phyloP scores from a whole-genome alignment of 108 stramenopile species.

The Skeletonema grethae region DNA sequence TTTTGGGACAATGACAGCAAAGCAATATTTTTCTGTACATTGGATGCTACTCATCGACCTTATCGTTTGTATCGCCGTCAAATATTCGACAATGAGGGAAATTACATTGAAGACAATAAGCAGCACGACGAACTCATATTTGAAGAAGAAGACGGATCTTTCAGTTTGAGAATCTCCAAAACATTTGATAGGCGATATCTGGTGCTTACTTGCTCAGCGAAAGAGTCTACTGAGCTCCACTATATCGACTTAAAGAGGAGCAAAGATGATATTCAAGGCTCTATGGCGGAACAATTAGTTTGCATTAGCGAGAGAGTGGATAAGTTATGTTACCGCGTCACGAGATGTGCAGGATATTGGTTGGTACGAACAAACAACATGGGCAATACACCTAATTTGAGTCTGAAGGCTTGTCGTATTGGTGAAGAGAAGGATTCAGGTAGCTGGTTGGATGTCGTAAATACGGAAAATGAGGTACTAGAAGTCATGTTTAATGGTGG shows the following conservation, averaged over 20 bases:
- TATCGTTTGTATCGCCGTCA: slow-evolving; percentile 64
- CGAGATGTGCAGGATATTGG: slow-evolving; percentile 70
- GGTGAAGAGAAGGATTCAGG: slow-evolving; percentile 29
- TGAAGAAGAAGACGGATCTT: slow-evolving; percentile 77
- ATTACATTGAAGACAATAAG: slow-evolving; percentile 12
- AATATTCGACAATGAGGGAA: slow-evolving; percentile 23
- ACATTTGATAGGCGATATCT: slow-evolving; percentile 65
- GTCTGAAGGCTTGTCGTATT: slow-evolving; percentile 64
- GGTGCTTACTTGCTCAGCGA: slow-evolving; percentile 58
- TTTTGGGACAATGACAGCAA: slow-evolving; percentile 83
- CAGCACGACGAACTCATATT: slow-evolving; percentile 71
- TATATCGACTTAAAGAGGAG: slow-evolving; percentile 49
- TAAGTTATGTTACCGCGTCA: slow-evolving; percentile 72
- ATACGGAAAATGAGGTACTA: slow-evolving; percentile 17
- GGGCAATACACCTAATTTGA: slow-evolving; percentile 65
- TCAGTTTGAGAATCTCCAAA: slow-evolving; percentile 60
- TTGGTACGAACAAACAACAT: slow-evolving; percentile 71
- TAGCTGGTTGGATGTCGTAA: slow-evolving; percentile 49
- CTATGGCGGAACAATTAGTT: slow-evolving; percentile 21
- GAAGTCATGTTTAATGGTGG: slow-evolving; percentile 67
- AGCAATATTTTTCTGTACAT: slow-evolving; percentile 82
- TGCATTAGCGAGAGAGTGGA: slow-evolving; percentile 67
- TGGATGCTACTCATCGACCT: slow-evolving; percentile 84
- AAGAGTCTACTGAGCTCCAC: slow-evolving; percentile 86
- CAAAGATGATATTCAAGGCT: background rate